Percentiles rank a stretch among this genome's conserved stretches.
Evolutionary conservation across 179 eudicot species (phyloP).

Genomic region (Pouteria campechiana): DNA sequence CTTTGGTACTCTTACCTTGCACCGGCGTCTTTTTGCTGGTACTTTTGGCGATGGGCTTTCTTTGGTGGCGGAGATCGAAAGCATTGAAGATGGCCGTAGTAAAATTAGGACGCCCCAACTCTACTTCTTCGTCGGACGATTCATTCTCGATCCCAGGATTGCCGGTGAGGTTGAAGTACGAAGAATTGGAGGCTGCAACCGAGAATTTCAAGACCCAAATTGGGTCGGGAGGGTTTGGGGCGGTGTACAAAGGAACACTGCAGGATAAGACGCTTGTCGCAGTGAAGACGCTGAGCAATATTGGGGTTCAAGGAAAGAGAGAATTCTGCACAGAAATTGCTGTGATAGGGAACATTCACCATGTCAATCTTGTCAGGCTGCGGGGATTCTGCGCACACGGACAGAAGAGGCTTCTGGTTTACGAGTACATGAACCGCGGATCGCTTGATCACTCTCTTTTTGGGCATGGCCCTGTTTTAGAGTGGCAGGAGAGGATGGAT

Average conservation of each 20-base stretch:
- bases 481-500: slow-evolving; percentile 67
- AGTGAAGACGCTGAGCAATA: slow-evolving; percentile 54
- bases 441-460: slow-evolving; percentile 60
- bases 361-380: slow-evolving; percentile 60
- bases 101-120: slow-evolving; percentile 10
- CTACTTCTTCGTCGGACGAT: slow-evolving; percentile 41
- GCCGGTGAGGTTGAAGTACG: slow-evolving; percentile 43
- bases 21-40: slow-evolving; percentile 18
- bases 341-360: slow-evolving; percentile 64
- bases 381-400: slow-evolving; percentile 64
- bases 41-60: slow-evolving; percentile 14
- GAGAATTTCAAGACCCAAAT: slow-evolving; percentile 46
- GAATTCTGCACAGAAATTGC: slow-evolving; percentile 77
- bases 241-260: slow-evolving; percentile 56
- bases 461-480: slow-evolving; percentile 60
- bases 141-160: slow-evolving; percentile 62
- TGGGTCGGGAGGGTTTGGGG: slow-evolving; percentile 80
- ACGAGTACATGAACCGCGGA: slow-evolving; percentile 77
- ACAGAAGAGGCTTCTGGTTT: slow-evolving; percentile 50
- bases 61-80: slow-evolving; percentile 38
- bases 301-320: slow-evolving; percentile 47
- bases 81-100: background rate
- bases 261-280: slow-evolving; percentile 52
- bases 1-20: slow-evolving; percentile 43
- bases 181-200: slow-evolving; percentile 51